These are phyloP conservation scores for Entophlyctis luteolus DNA, from an alignment of 192 early-diverging fungal genomes.

Conservation along the genomic window DNA sequence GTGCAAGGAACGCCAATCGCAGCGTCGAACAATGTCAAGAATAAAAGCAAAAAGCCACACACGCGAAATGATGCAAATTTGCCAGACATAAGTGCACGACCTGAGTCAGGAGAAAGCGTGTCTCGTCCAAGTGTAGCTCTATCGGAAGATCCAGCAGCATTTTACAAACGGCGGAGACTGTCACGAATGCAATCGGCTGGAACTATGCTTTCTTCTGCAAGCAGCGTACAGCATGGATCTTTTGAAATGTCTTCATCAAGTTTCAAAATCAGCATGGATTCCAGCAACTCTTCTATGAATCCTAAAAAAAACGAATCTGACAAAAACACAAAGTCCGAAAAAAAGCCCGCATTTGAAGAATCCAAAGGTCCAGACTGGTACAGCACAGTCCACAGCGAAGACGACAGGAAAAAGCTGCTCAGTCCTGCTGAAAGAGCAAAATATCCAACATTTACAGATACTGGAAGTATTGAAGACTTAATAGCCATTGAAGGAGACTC, in stretches of 20 bases:
- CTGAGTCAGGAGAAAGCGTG: too few relatives aligned
- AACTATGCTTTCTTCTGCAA: not conserved
- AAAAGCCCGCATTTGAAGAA: not conserved
- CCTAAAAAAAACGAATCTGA: not conserved
- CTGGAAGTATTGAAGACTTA: constrained; percentile 24
- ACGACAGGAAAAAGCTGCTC: constrained; percentile 27
- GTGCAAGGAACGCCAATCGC: too few relatives aligned
- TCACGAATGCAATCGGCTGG: constrained; percentile 10
- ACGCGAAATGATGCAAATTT: too few relatives aligned
- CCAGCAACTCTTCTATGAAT: not conserved
- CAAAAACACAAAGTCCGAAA: constrained; percentile 5
- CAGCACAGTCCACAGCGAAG: constrained; percentile 29
- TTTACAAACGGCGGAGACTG: constrained; percentile 23
- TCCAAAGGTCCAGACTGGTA: constrained; percentile 31
- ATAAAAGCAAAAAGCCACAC: too few relatives aligned
- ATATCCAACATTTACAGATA: constrained; percentile 46
- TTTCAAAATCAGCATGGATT: not conserved
- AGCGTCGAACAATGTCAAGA: too few relatives aligned
- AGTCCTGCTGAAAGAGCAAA: constrained; percentile 30
- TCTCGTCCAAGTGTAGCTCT: not conserved
- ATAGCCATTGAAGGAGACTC: constrained; percentile 6
- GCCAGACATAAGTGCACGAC: too few relatives aligned
- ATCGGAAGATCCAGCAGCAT: constrained; percentile 25
- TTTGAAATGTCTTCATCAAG: constrained; percentile 1
- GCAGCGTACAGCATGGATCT: not conserved